Conservation (phyloP, 2,329 filamentous ascomycete genomes). For the Hypomyces perniciosus region DNA sequence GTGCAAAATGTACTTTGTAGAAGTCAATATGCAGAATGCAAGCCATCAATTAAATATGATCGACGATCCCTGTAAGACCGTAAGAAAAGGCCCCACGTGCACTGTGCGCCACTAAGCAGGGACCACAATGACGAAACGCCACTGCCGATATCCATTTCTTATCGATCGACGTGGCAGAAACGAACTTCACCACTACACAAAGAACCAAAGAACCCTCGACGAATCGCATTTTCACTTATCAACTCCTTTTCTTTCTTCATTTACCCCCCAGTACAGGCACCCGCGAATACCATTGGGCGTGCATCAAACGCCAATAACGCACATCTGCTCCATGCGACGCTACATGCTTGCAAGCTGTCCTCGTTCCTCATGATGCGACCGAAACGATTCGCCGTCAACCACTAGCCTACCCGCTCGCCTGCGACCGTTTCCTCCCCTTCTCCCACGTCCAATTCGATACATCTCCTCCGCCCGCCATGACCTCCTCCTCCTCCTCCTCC, state of each 20-base stretch:
- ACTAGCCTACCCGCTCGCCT: background rate
- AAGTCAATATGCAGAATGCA: background rate
- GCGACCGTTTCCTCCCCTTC: background rate
- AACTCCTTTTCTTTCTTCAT: background rate
- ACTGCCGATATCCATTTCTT: background rate
- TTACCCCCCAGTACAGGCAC: background rate
- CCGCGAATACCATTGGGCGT: too few relatives aligned
- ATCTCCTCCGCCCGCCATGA: background rate
- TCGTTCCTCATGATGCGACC: background rate
- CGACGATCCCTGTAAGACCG: background rate
- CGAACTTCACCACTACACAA: constrained; percentile 1
- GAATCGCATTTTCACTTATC: background rate
- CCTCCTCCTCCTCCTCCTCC: constrained; percentile 22
- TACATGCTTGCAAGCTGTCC: background rate
- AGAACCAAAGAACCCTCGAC: background rate
- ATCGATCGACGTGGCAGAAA: constrained; percentile 9
- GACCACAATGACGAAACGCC: constrained; percentile 8
- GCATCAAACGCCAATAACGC: too few relatives aligned
- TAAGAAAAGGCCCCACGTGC: background rate
- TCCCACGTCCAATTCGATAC: background rate
- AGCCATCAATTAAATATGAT: background rate
- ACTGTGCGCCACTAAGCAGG: background rate
- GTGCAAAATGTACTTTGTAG: too few relatives aligned
- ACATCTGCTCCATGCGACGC: background rate
- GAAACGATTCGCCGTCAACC: background rate